Percentiles rank a stretch among this genome's conserved stretches.
phyloP scores from a whole-genome alignment of 2,329 filamentous ascomycete species.

The Nigrospora osmanthi region DNA sequence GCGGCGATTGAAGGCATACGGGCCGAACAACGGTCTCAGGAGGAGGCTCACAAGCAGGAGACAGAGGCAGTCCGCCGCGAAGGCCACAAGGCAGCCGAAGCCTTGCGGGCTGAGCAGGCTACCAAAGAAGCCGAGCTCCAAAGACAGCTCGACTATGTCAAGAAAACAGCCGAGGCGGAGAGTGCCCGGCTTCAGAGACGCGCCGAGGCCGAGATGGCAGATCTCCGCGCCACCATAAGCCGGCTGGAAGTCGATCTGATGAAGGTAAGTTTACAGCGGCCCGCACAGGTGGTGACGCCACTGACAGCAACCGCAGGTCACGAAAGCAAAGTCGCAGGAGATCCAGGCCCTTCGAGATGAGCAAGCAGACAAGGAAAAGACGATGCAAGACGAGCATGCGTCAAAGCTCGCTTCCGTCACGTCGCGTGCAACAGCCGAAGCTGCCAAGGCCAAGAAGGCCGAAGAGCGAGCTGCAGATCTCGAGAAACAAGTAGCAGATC shows the following conservation, averaged over 20 bases:
- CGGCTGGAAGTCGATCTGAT: conserved; percentile 55
- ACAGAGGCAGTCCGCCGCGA: conserved; percentile 15
- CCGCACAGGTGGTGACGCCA: background rate
- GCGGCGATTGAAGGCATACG: conserved; percentile 14
- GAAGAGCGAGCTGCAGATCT: conserved; percentile 40
- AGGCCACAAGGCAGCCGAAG: conserved; percentile 13
- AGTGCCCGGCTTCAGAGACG: conserved; percentile 18
- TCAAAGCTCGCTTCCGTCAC: conserved; percentile 25
- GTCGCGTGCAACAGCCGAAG: conserved; percentile 8
- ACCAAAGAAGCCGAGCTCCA: conserved; percentile 27
- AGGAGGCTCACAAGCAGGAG: conserved; percentile 27
- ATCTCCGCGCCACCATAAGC: conserved; percentile 32
- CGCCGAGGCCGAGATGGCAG: conserved; percentile 22
- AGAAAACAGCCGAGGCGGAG: conserved; percentile 34
- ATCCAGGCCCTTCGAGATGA: conserved; percentile 47
- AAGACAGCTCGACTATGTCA: conserved; percentile 33
- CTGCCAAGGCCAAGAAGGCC: conserved; percentile 25
- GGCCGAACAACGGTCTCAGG: conserved; percentile 33
- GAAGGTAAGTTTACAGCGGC: conserved; percentile 34
- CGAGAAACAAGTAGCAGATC: conserved; percentile 39
- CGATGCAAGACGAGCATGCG: conserved; percentile 41
- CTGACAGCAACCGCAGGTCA: conserved; percentile 34
- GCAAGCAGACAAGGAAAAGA: conserved; percentile 23
- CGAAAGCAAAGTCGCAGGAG: conserved; percentile 53
- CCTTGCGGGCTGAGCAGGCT: conserved; percentile 19